Conservation (phyloP, 2,329 filamentous ascomycete species). For the Capronia epimyces region DNA sequence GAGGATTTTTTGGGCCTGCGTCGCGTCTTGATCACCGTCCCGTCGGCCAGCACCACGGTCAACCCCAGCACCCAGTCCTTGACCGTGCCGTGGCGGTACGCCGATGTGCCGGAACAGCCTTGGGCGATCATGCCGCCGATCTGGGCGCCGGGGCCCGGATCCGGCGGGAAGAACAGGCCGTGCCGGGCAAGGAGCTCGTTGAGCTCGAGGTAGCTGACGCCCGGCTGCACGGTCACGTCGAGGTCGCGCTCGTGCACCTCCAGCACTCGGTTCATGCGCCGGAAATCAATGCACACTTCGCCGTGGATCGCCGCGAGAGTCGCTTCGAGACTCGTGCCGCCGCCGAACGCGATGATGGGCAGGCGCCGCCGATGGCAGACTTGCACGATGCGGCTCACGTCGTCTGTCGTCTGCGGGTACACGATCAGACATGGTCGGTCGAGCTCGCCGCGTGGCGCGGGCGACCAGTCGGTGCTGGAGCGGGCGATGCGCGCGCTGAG, state of each 20-base stretch:
- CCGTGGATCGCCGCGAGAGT: conserved; percentile 84
- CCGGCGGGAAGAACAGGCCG: conserved; percentile 84
- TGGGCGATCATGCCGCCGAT: conserved; percentile 61
- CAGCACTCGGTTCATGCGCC: conserved; percentile 75
- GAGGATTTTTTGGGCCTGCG: conserved; percentile 72
- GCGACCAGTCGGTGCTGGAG: conserved; percentile 33
- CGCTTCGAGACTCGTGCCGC: conserved; percentile 78
- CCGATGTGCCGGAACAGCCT: conserved; percentile 59
- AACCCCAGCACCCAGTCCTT: conserved; percentile 69
- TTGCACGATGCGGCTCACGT: conserved; percentile 60
- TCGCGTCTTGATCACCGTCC: conserved; percentile 62
- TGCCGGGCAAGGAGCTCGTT: conserved; percentile 64
- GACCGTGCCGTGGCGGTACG: conserved; percentile 65
- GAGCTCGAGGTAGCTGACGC: conserved; percentile 81
- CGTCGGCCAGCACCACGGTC: conserved; percentile 65
- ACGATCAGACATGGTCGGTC: conserved; percentile 8
- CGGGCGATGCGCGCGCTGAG: conserved; percentile 63
- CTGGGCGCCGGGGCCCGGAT: conserved; percentile 64
- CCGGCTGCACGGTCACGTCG: conserved; percentile 87
- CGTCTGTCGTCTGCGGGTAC: conserved; percentile 54
- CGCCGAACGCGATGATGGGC: conserved; percentile 69
- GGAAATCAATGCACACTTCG: conserved; percentile 83
- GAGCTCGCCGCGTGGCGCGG: conserved; percentile 3
- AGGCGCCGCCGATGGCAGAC: conserved; percentile 73
- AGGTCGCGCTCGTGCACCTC: conserved; percentile 78